Base-by-base conservation (phyloP, 2,329 filamentous ascomycete species). In the Penicillium sp. region DNA sequence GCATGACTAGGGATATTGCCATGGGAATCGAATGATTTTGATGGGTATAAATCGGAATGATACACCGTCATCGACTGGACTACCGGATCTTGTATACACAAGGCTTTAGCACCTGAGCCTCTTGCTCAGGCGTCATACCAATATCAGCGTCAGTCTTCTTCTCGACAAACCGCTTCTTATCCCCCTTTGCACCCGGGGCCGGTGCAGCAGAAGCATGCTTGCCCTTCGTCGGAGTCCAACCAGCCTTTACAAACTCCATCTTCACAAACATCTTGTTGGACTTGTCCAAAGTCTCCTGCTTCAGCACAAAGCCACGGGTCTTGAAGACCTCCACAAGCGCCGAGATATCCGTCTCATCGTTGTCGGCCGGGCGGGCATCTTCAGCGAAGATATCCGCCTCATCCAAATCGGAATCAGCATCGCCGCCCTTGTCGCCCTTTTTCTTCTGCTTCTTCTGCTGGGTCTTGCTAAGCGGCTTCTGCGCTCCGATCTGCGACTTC, bases 261-360 rank as follows among this genome's bases (percentile, higher is more conserved):
- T 86, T 88, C 57, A 97, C 91, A 74, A 98, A 98, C 93, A 98
- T 98, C 73, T 86, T 94, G 72, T 98, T 98, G 46, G 79, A 80
- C 61, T 94, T 73, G 71, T 98, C 89, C 8, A 95, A 77, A 0
- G 84, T 53, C 74, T 78, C 58, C 78, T 81, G 80, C 58, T 86
- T 85, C 24, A 96, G 77, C n/a, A 90, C 76, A 62, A 98, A 96
- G 0, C 93, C 93, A 16, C 90, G 78, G 57, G 84, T 82, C 41
- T 78, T 74, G 53, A 97, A 78, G 1, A 91, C 89, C 42, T 90
- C 85, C 6, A 97, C 80, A 64, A 98, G 98, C 0, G 86, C 84
- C 6, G 81, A 81, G 1, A 96, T 87, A 62, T 96, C 90, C 0
- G 90, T 96, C 66, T 91, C 87, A 46, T 84, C 76, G 37, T 71